Base-by-base conservation (phyloP, 2,329 filamentous ascomycete genomes). In the Cercospora citrullina region DNA sequence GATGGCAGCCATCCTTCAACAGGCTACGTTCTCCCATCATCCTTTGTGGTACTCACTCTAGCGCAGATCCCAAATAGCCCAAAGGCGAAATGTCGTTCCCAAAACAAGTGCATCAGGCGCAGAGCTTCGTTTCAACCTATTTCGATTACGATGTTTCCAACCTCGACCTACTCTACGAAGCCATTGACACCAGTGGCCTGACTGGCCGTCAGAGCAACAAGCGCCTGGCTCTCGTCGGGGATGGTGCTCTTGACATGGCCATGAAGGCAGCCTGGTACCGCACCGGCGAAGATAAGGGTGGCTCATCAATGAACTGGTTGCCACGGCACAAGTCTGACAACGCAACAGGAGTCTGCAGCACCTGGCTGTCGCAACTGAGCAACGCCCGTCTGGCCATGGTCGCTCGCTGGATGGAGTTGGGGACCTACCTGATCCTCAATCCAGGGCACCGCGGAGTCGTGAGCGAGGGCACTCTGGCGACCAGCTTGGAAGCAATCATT, bases 401-500 rank as follows among this genome's bases (percentile, higher is more conserved):
- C 18, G 62, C 51, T 18, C 51, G 30, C 21, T 12, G 12, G 16
- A 64, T 45, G 10, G 51, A 18, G 5, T 8, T 59, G 12, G 18
- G 16, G 5, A 4, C 30, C 6, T 31, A 64, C 26, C 39, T 64
- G 62, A 28, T 30, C 23, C 55, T 45, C 33, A 18, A 64, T 28
- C 63, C 63, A 1, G 63, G 63, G 33, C 63, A 58, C 26, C 6
- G 21, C 9, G 53, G 53, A 14, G 26, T 31, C 36, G 51, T 36
- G 28, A 58, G 51, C 28, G 8, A 16, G n/a, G 26, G 26, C 6
- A 64, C 63, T 48, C 53, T 64, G 16, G 63, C 63, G 14, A 64
- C 31, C 8, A 26, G 63, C 21, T 31, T 64, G 21, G 53, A 64
- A 59, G 63, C 63, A 21, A 21, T 64, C 51, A 42, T 64, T 45